Percentiles rank a stretch among this genome's conserved stretches.
These are phyloP conservation scores for Amanita polypyramis DNA, from an alignment of 768 basidiomycete species.

Conservation along the genomic window DNA sequence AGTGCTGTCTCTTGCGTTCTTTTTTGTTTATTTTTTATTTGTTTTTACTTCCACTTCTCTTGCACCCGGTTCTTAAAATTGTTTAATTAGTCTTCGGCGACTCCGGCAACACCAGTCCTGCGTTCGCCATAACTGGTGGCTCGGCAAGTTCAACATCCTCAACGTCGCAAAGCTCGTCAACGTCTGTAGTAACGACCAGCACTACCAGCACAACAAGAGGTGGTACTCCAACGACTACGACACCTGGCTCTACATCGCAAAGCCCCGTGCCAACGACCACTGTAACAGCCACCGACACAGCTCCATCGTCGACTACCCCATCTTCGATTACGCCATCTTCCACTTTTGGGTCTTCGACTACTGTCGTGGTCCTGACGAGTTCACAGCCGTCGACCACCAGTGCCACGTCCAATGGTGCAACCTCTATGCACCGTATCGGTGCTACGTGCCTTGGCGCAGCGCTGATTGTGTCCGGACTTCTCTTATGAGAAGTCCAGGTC, in stretches of 20 bases:
- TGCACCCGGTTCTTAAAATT: constrained; percentile 5
- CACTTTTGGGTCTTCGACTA: neutral
- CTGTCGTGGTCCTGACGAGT: neutral
- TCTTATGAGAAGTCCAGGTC: constrained; percentile 1
- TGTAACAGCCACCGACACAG: neutral
- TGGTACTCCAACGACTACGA: neutral
- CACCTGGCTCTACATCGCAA: neutral
- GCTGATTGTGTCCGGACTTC: constrained; percentile 2
- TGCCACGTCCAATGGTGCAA: neutral
- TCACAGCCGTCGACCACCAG: neutral
- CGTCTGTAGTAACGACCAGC: neutral
- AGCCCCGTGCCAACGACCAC: neutral
- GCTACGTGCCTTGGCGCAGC: constrained; percentile 2
- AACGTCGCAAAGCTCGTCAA: neutral
- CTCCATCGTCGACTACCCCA: neutral
- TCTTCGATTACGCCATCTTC: neutral
- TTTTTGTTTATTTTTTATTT: too few relatives aligned
- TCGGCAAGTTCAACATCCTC: neutral
- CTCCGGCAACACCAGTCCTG: constrained; percentile 50
- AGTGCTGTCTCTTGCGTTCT: constrained; percentile 24
- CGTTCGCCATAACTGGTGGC: constrained; percentile 39
- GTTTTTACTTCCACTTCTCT: too few relatives aligned
- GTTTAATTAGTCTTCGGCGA: constrained; percentile 47
- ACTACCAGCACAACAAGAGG: neutral
- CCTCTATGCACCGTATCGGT: neutral